phyloP scores from a whole-genome alignment of 768 basidiomycete species.

The Boletus bicolor region DNA sequence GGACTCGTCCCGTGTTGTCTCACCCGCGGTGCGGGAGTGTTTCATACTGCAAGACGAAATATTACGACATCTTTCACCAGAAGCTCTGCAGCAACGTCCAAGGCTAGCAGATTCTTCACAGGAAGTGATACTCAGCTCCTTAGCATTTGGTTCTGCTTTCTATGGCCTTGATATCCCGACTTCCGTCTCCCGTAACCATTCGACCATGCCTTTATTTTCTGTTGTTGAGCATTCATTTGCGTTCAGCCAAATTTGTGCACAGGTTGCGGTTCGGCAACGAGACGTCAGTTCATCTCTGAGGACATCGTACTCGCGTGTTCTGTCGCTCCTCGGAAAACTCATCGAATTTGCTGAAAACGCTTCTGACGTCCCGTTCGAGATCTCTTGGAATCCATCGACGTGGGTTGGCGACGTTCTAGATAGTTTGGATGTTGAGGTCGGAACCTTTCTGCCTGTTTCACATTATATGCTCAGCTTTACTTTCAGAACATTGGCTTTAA shows the following conservation, averaged over 20 bases:
- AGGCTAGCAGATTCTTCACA: constrained; percentile 40
- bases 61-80: constrained; percentile 47
- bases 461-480: constrained; percentile 3
- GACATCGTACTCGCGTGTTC: constrained; percentile 49
- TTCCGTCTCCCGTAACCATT: constrained; percentile 23
- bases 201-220: constrained; percentile 50
- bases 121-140: constrained; percentile 37
- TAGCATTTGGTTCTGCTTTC: constrained; percentile 58
- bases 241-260: constrained; percentile 46
- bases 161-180: constrained; percentile 47
- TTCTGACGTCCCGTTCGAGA: constrained; percentile 29
- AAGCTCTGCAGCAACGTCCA: constrained; percentile 50
- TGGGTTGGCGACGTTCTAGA: constrained; percentile 63
- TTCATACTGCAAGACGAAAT: constrained; percentile 54
- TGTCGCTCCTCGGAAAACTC: constrained; percentile 52
- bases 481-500: constrained; percentile 50
- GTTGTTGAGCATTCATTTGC: constrained; percentile 53
- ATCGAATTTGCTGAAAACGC: constrained; percentile 39
- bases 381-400: constrained; percentile 57
- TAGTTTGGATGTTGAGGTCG: constrained; percentile 55
- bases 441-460: constrained; percentile 5
- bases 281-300: constrained; percentile 36
- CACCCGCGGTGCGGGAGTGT: constrained; percentile 37
- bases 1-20: constrained; percentile 35
- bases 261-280: constrained; percentile 32